Evolutionary conservation across 495 filamentous ascomycete genomes (phyloP).

Genomic region (Annulohypoxylon moriforme): DNA sequence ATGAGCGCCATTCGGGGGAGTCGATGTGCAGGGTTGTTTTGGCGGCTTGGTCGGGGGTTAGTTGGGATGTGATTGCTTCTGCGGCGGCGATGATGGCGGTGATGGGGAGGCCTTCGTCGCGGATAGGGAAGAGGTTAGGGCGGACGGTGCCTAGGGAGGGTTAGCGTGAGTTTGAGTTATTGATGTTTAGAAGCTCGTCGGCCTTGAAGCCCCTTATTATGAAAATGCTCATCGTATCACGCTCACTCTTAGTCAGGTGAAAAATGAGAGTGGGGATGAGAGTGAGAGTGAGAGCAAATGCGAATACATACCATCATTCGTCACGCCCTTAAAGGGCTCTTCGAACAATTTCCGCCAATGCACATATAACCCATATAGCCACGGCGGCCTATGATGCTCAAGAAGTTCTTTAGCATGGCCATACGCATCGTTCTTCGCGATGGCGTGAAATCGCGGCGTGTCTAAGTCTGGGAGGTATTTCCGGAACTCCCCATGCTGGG

Average conservation of each 20-base stretch:
- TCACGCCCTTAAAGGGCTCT: slow-evolving; percentile 78
- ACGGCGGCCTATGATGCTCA: slow-evolving; percentile 68
- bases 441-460: slow-evolving; percentile 69
- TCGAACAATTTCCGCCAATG: slow-evolving; percentile 73
- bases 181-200: no score
- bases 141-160: slow-evolving; percentile 60
- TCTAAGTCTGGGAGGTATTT: slow-evolving; percentile 71
- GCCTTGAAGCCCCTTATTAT: no score
- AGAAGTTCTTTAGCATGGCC: slow-evolving; percentile 72
- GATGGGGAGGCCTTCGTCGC: slow-evolving; percentile 72
- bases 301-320: slow-evolving; percentile 67
- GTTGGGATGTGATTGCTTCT: slow-evolving; percentile 53
- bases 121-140: slow-evolving; percentile 66
- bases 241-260: not conserved
- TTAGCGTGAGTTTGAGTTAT: slow-evolving; percentile 4
- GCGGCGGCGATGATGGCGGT: slow-evolving; percentile 63
- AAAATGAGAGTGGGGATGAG: not conserved
- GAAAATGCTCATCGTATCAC: not conserved
- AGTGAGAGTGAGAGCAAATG: slow-evolving; percentile 3
- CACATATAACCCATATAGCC: slow-evolving; percentile 73
- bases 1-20: slow-evolving; percentile 76
- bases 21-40: slow-evolving; percentile 69
- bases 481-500: slow-evolving; percentile 57
- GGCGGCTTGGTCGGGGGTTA: slow-evolving; percentile 61
- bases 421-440: slow-evolving; percentile 71